These are phyloP conservation scores for Hypoxylon sp. DNA, from an alignment of 2,329 filamentous ascomycete species.

Conservation along the genomic window DNA sequence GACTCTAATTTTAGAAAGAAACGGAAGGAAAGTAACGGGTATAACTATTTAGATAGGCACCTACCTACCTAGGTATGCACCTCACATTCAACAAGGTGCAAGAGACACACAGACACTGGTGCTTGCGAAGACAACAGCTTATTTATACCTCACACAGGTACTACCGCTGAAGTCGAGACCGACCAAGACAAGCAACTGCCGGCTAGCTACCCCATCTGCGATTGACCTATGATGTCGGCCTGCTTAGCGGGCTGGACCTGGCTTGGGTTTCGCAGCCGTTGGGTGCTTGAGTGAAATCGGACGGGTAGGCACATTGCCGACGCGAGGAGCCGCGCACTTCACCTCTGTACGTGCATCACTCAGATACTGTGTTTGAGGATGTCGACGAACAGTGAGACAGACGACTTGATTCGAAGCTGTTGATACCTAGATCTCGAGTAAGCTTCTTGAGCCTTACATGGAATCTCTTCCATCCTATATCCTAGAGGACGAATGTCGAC, in stretches of 20 bases:
- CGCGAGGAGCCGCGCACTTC: conserved; percentile 24
- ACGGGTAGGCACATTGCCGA: conserved; percentile 25
- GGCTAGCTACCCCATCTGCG: conserved; percentile 29
- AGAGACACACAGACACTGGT: conserved; percentile 13
- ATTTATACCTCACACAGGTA: conserved; percentile 37
- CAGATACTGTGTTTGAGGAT: conserved; percentile 2
- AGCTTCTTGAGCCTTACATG: too few relatives aligned
- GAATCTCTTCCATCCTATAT: too few relatives aligned
- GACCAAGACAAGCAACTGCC: conserved; percentile 24
- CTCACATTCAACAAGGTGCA: too few relatives aligned
- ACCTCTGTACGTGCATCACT: conserved; percentile 23
- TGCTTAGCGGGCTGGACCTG: conserved; percentile 25
- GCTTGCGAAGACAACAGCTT: conserved; percentile 20
- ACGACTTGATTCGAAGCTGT: too few relatives aligned
- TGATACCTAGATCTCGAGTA: neutral
- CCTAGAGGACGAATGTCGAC: too few relatives aligned
- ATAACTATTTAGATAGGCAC: conserved; percentile 23
- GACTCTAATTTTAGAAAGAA: neutral
- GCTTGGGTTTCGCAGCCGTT: conserved; percentile 31
- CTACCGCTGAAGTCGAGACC: conserved; percentile 26
- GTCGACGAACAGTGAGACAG: neutral
- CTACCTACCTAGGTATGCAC: too few relatives aligned
- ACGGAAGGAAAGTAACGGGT: conserved; percentile 3
- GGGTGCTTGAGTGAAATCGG: conserved; percentile 28
- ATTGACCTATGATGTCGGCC: conserved; percentile 28